Evolutionary conservation across 2,329 filamentous ascomycete genomes (phyloP), one percentile per base, ranked within the genome.

Genomic region (Arthrinium phaeospermum): DNA sequence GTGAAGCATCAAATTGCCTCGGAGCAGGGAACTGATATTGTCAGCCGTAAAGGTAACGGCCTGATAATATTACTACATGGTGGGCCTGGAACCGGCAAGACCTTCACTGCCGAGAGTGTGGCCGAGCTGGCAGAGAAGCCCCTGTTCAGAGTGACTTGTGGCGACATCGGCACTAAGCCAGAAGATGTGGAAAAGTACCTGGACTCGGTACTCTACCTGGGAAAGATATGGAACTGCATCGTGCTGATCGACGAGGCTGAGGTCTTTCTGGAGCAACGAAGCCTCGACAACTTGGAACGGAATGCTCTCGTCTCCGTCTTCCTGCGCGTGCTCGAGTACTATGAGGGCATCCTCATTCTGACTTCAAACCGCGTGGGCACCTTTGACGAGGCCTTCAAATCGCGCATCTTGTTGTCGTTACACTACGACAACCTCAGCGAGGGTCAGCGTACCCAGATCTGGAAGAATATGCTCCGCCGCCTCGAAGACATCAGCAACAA

Each of bases 51-150:
- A 53, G 76, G 76, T 1, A 45, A 83, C 44, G 85, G 85, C 3
- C 79, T 86, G 13, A 82, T 86, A 70, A 79, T 86, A 30, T 80
- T 87, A 0, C 80, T 87, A 7, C 83, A 45, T 6, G 76, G 76
- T 0, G 70, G 72, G 4, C 76, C 76, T 1, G 75, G 77, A 0
- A 78, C 76, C 0, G 77, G 76, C 0, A 78, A 78, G 49, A 78
- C 76, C 0, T 71, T 75, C 14, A 83, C 81, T 0, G 82, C 81
- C 1, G 79, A 83, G 71, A 79, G 80, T 7, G 79, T 83, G 6
- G 81, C 84, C 16, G 85, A 81, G 67, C 74, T 77, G 49, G 77
- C 77, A 14, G 73, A 76, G 6, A 72, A 75, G 1, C 82, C 80
- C 10, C 77, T 83, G 1, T 83, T 82, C 71, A 75, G 73, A 8